phyloP scores from a whole-genome alignment of 352 stramenopile species.

The Phytophthora megakarya region DNA sequence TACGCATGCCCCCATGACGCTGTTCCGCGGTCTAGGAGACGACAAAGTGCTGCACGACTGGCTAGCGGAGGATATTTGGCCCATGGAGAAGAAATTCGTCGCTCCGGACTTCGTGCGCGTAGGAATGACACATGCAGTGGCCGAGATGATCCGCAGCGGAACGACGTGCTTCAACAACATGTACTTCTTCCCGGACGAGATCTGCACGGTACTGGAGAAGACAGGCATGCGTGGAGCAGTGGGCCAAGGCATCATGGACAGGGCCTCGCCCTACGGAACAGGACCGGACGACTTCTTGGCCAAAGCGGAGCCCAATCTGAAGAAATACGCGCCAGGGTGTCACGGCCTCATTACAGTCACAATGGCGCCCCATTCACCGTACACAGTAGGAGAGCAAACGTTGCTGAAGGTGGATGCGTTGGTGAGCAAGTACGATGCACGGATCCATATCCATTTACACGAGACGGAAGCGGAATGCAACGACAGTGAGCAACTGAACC shows the following conservation, averaged over 20 bases:
- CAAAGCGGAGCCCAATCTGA: conserved; percentile 66
- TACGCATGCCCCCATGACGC: conserved; percentile 86
- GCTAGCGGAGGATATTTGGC: conserved; percentile 87
- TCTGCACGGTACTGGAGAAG: conserved; percentile 54
- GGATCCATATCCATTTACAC: conserved; percentile 89
- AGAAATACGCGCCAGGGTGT: conserved; percentile 53
- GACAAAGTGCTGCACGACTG: conserved; percentile 87
- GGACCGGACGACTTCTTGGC: conserved; percentile 72
- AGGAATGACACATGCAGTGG: conserved; percentile 73
- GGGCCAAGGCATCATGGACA: conserved; percentile 76
- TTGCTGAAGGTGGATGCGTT: conserved; percentile 51
- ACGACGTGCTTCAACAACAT: conserved; percentile 93
- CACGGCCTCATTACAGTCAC: conserved; percentile 65
- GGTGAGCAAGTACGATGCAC: conserved; percentile 58
- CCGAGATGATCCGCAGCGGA: conserved; percentile 86
- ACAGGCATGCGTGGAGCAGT: conserved; percentile 75
- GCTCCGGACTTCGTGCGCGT: conserved; percentile 70
- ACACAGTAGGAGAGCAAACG: conserved; percentile 77
- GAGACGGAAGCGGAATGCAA: conserved; percentile 83
- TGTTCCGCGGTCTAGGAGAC: conserved; percentile 85
- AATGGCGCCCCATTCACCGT: conserved; percentile 83
- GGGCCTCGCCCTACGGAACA: conserved; percentile 64
- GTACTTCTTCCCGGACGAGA: conserved; percentile 85
- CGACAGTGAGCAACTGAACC: conserved; percentile 71
- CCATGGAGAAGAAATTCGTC: conserved; percentile 79